Evolutionary conservation across 2,329 filamentous ascomycete genomes (phyloP), one percentile per base, ranked within the genome.

Genomic region (Curvularia lunata): DNA sequence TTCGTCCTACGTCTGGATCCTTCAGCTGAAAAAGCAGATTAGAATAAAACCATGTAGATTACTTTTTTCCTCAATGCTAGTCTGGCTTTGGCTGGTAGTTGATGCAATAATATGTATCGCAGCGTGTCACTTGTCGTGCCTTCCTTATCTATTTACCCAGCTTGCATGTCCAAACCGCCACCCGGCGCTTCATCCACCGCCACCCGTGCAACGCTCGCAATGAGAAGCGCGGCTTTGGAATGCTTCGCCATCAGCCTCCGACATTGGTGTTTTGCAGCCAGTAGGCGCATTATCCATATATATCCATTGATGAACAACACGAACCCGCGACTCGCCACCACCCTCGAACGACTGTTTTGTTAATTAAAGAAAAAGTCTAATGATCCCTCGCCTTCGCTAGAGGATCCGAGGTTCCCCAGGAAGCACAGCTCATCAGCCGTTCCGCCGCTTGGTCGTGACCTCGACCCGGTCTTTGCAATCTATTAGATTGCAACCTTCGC

Each of bases 401-500:
- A 56, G 16, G 43, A 41, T 28, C 57, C 52, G 64, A 68, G 62
- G 50, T 68, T 67, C 59, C 45, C 57, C 48, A 56, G 54, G 46
- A 59, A 52, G 34, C 30, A 58, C 65, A 57, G 64, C 56, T 52
- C 41, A 72, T 73, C 68, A 71, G 66, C 66, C 69, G 64, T 62
- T 53, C 48, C 42, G 56, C 52, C 37, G 64, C 54, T 41, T 54
- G 52, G 60, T 59, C 59, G 59, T 54, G 69, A 71, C 69, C 69
- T 70, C 68, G 69, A 67, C 69, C 67, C 54, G 56, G 64, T 63
- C 69, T 66, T 63, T 63, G 46, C 67, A 74, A 74, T 74, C 46
- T 74, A 73, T 67, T 67, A 68, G 72, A 74, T 73, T 72, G 21
- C 21, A 55, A 66, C 48, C 25, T 46, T 54, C 57, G 57, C 58